Evolutionary conservation across 495 filamentous ascomycete species (phyloP), one percentile per base, ranked within the genome.

Genomic region (Podospora bellae-mahoneyi): DNA sequence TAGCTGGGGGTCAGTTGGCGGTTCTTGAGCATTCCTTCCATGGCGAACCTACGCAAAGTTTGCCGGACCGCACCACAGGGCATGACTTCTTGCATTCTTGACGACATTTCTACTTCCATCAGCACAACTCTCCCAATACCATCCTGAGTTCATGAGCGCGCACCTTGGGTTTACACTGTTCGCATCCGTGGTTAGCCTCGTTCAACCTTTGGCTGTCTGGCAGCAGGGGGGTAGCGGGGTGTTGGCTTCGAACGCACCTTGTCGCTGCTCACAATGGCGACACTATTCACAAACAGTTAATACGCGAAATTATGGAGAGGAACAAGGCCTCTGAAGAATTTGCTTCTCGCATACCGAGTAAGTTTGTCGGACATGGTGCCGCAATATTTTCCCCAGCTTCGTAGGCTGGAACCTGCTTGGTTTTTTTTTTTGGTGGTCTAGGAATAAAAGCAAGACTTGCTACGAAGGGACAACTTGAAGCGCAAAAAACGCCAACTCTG

Each of bases 81-180:
- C 95, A 99, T 6, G 93, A 92, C 80, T 97, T 97, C 82, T 98
- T 98, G 87, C 96, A 99, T 82, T 99, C 95, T 84, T 99, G 95
- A 72, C 93, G 86, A 34, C 76, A 78, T 76, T 78, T 78, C 74
- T 77, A 65, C 18, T 60, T n/a, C 54, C 18, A 65, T 75, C 44
- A 74, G 70, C 13, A 57, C 55, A 3, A 20, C 26, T 62, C 23
- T 32, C 18, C 27, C 60, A 19, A 18, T n/a, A 30, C 30, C n/a
- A 32, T 28, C 5, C 16, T 19, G 20, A 19, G 28, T n/a, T 27
- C 4, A 19, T 23, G 28, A 15, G 62, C 72, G 62, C 72, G 61
- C 84, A 92, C 92, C 89, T 97, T 97, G n/a, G 94, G 94, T 78
- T 97, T 97, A 86, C 94, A 97, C 93, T 96, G 65, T 68, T 71